Evolutionary conservation across 2,329 filamentous ascomycete genomes (phyloP).

Genomic region (Nigrograna mackinnonii): DNA sequence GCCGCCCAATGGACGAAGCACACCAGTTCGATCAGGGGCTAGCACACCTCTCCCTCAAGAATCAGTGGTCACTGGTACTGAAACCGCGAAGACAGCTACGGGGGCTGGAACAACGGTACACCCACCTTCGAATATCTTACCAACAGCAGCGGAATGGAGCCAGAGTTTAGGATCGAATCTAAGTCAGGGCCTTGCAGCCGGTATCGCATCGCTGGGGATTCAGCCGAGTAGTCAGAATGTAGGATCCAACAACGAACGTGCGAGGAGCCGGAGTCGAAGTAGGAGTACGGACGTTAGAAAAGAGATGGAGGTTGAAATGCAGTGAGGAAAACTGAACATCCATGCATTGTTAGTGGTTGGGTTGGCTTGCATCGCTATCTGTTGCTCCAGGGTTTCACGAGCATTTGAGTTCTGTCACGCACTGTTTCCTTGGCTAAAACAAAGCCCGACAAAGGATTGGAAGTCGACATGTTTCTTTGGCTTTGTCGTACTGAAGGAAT

Average conservation of each 20-base stretch:
- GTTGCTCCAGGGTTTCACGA: too few species aligned
- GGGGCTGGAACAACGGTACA: slow-evolving; percentile 31
- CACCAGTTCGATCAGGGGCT: slow-evolving; percentile 10
- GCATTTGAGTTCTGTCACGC: too few species aligned
- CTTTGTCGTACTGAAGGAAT: too few species aligned
- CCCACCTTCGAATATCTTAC: slow-evolving; percentile 12
- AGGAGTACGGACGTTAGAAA: slow-evolving; percentile 8
- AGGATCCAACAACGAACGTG: neutral
- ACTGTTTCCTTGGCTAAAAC: too few species aligned
- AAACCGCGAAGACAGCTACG: slow-evolving; percentile 34
- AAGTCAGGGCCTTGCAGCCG: slow-evolving; percentile 31
- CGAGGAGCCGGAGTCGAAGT: slow-evolving; percentile 3
- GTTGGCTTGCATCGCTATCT: too few species aligned
- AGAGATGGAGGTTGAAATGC: slow-evolving; percentile 41
- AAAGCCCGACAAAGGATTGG: too few species aligned
- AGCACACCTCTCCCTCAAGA: slow-evolving; percentile 25
- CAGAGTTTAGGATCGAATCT: slow-evolving; percentile 24
- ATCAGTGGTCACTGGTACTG: slow-evolving; percentile 34
- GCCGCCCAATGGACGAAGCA: slow-evolving; percentile 22
- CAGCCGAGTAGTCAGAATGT: slow-evolving; percentile 18
- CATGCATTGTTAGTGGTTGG: too few species aligned
- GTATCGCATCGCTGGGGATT: slow-evolving; percentile 32
- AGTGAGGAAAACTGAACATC: too few species aligned
- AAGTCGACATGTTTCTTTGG: too few species aligned
- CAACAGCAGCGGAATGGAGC: slow-evolving; percentile 27